Base-by-base conservation (phyloP, 805 yeast genomes). In the Teunomyces aglyptinius region DNA sequence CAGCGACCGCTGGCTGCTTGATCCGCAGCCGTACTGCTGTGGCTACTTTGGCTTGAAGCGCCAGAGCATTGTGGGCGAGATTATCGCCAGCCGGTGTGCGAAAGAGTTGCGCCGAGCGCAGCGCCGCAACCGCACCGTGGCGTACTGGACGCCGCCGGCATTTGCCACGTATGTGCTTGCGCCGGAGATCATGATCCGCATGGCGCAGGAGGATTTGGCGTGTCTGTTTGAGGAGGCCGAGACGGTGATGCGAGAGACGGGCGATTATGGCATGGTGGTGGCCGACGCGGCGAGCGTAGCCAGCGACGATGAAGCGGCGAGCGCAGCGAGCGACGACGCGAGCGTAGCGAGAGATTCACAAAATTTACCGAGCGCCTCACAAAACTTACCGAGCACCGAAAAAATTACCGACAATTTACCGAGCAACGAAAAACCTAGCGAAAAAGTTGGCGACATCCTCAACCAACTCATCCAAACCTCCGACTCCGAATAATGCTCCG, bases 11-110 rank as follows among this genome's bases (percentile, higher is more conserved):
- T 66, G 75, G 51, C 67, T 65, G 12, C 55, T 81, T 7, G 72
- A 78, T 15, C 73, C 82, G 63, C 52, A 61, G 12, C 56, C 60
- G 28, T 82, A 76, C 55, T 56, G 67, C 2, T 81, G 81, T 22
- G 91, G 92, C 0, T 85, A 74, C 56, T 75, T 76, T 50, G 92
- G 91, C 0, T 60, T 77, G 28, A 71, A 70, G 50, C 67, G 91
- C 45, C 86, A 84, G 51, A 65, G 74, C 46, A 59, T 68, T 12
- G 71, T 85, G 1, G 75, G 84, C 1, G 57, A 65, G 24, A 52
- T 68, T 34, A 75, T 85, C 12, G 47, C 63, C n/a, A 56, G 60
- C 1, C 49, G 56, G 10, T 73, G 63, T 44, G 58, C 60, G 19
- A 44, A 54, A 1, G 57, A 66, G 24, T 51, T 83, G 3, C 47